Base-by-base conservation (phyloP, 2,329 filamentous ascomycete species). In the Cordyceps fumosorosea region DNA sequence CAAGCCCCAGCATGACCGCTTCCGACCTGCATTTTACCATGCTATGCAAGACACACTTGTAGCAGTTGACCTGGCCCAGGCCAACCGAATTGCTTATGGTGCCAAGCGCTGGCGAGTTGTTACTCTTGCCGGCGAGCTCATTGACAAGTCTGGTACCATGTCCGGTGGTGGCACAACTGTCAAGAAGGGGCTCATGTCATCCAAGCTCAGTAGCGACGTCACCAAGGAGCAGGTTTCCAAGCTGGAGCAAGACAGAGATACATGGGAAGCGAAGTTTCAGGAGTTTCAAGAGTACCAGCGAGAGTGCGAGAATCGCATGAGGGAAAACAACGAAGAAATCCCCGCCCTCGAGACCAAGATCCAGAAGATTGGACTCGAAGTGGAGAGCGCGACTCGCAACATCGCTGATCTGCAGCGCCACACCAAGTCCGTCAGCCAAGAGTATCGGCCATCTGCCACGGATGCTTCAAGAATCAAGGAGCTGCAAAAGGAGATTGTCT, bases 141-240 rank as follows among this genome's bases (percentile, higher is more conserved):
- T 99, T 67, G 95, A 99, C 77, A 96, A 96, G 73, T 97, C 93
- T 1, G 95, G 95, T 81, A 98, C 95, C 42, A 98, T 99, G 95
- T 96, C 91, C 63, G 95, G 95, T 80, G 95, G 95, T 81, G 95
- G 95, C 62, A 93, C 86, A 52, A 90, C 90, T 18, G 90, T 95
- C 62, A 93, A 93, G 69, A 91, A 88, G 71, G 96, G 96, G 0
- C 86, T 92, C 62, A 99, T 99, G 96, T 98, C 93, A 0, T 96
- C 93, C 12, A 98, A 96, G 76, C 86, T 96, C 52, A 88, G 90
- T n/a, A 84, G 90, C 1, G 91, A 96, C 63, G 89, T 89, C 18
- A 89, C 87, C 57, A 93, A 91, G 73, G 93, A 98, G 67, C 90
- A 96, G 70, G 93, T 99, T 3, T 74, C 84, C 56, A 93, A 95